Base-by-base conservation (phyloP, 257 asterid species). In the Przewalskia tangutica region DNA sequence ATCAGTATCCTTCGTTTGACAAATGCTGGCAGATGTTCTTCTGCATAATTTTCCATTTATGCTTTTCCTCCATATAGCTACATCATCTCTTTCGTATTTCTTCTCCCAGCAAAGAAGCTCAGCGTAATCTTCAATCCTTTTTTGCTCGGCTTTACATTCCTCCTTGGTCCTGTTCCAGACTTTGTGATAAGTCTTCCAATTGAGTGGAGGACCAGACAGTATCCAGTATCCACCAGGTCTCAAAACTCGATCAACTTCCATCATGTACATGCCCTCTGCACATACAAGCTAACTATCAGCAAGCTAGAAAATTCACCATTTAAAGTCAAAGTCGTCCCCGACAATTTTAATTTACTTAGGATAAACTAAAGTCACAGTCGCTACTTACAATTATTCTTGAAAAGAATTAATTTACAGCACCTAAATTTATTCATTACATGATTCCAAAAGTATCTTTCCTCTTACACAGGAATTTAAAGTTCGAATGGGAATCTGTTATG, bases 141-240 rank as follows among this genome's bases (percentile, higher is more conserved):
- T 80, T 80, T 95, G 98, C 88, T 95, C 98, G 6, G 95, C 98
- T 54, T 89, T 88, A 65, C 92, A 85, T 66, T 95, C 97, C 79
- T 85, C 97, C 86, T 90, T 91, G 27, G 97, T 54, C 87, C 98
- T 88, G 82, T 95, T 92, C 98, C 98, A 95, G 32, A 97, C 90
- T 54, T 65, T 82, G 81, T 90, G 91, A 87, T 93, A 90, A 14
- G 92, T 95, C 85, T 92, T 93, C 98, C 98, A 95, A 81, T 95
- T 93, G 88, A 95, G 93, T 18, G 98, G 98, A 77, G 98, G 98
- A 83, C 98, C 98, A 60, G 98, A 95, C 82, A 95, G 86, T 66
- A 95, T 89, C 98, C 98, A 95, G 86, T 87, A 93, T 54, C 98
- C 98, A 85, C 98, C 98, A 42, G 98, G 97, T 89, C 98, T 85